A percentile compares a stretch with the other conserved stretches of the same genome.
These are phyloP conservation scores for Sechiopsis laciniata DNA, from an alignment of 306 rosid species.

Conservation along the genomic window DNA sequence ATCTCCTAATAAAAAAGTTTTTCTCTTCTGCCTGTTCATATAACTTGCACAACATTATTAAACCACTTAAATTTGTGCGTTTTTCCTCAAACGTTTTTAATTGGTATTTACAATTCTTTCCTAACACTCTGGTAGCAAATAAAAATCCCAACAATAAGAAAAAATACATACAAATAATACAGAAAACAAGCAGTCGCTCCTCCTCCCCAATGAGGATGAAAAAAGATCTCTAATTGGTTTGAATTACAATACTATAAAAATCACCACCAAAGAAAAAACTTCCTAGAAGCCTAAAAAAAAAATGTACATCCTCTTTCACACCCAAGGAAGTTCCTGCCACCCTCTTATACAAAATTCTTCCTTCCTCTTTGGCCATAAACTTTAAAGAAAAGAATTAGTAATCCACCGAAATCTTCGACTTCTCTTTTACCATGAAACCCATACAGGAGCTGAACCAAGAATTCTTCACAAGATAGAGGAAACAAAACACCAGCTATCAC, in stretches of 20 bases:
- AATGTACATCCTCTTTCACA: conserved; percentile 12
- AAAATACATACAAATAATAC: conserved; percentile 16
- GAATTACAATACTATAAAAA: not conserved
- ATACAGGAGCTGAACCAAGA: not conserved
- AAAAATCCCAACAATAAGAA: too few species aligned
- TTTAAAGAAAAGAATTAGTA: not conserved
- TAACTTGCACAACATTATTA: too few species aligned
- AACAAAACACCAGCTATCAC: conserved; percentile 9
- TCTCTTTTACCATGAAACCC: conserved; percentile 6
- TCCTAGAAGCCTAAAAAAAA: too few species aligned
- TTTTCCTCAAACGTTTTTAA: too few species aligned
- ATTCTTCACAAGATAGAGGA: not conserved
- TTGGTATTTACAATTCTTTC: too few species aligned
- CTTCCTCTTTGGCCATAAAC: not conserved
- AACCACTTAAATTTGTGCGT: too few species aligned
- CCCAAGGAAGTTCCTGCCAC: not conserved
- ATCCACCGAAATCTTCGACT: conserved; percentile 13
- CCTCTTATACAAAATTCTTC: not conserved
- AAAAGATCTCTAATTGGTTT: not conserved
- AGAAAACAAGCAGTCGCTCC: not conserved
- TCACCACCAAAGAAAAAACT: too few species aligned
- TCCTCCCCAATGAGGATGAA: not conserved
- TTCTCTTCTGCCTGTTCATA: too few species aligned
- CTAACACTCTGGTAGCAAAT: too few species aligned
- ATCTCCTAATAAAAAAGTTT: too few species aligned